Conservation (phyloP, 768 basidiomycete genomes). For the Filobasidium floriforme region DNA sequence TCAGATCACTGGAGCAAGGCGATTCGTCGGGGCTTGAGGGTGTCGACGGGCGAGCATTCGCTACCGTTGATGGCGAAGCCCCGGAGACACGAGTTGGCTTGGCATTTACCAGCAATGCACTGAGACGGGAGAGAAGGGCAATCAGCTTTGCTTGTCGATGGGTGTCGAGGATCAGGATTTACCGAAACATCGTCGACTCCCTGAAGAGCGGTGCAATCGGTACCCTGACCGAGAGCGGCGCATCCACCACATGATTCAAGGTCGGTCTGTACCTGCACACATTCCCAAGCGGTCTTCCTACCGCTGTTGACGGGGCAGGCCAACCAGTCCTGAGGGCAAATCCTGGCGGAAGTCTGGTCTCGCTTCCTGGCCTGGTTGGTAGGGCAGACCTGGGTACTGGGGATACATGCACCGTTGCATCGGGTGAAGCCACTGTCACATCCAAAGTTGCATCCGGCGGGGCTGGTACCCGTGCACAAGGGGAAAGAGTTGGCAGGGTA, state of each 20-base stretch:
- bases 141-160: background rate
- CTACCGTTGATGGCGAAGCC: constrained; percentile 9
- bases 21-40: background rate
- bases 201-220: constrained; percentile 7
- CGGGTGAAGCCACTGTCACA: constrained; percentile 1
- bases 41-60: constrained; percentile 2
- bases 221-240: background rate
- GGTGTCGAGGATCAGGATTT: background rate
- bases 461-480: background rate
- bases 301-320: constrained; percentile 12
- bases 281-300: constrained; percentile 5
- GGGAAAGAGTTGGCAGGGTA: background rate
- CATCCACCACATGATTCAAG: constrained; percentile 18
- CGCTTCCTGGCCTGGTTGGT: constrained; percentile 2
- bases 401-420: constrained; percentile 7
- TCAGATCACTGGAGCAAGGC: no score
- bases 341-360: background rate
- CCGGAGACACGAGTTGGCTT: constrained; percentile 10
- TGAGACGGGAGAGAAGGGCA: background rate
- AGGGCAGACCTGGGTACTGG: constrained; percentile 1
- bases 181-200: constrained; percentile 12
- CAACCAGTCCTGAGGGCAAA: constrained; percentile 3
- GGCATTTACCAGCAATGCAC: constrained; percentile 10
- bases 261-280: constrained; percentile 4
- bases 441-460: background rate